Evolutionary conservation across 768 basidiomycete species (phyloP).

Genomic region (Suillus tomentosus): DNA sequence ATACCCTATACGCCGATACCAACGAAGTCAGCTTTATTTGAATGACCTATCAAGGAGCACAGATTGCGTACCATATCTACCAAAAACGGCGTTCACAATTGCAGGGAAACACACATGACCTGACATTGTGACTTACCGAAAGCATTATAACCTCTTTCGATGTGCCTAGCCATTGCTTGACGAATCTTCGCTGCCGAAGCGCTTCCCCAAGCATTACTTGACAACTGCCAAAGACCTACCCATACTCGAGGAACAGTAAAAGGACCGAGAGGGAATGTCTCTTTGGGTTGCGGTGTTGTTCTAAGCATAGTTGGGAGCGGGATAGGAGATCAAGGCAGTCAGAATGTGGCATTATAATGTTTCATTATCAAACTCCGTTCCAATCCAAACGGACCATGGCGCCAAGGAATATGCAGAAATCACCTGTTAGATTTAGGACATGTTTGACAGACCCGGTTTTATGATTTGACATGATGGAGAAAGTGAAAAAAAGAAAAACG

Average conservation of each 20-base stretch:
- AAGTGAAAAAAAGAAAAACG: no score
- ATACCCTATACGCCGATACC: slow-evolving; percentile 29
- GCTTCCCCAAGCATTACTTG: slow-evolving; percentile 84
- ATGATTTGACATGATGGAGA: not conserved
- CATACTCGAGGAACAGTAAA: slow-evolving; percentile 64
- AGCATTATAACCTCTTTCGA: slow-evolving; percentile 54
- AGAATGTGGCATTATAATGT: slow-evolving; percentile 23
- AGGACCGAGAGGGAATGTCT: slow-evolving; percentile 59
- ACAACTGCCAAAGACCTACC: slow-evolving; percentile 85
- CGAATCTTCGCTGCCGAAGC: slow-evolving; percentile 66
- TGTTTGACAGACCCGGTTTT: slow-evolving; percentile 11
- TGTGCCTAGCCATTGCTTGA: slow-evolving; percentile 65
- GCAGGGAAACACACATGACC: slow-evolving; percentile 13
- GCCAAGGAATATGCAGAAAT: slow-evolving; percentile 6
- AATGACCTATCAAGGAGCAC: slow-evolving; percentile 13
- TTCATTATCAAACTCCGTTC: slow-evolving; percentile 35
- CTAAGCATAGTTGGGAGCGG: slow-evolving; percentile 22
- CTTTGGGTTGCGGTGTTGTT: slow-evolving; percentile 26
- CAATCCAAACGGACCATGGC: slow-evolving; percentile 18
- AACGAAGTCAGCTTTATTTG: slow-evolving; percentile 9
- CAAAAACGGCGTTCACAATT: slow-evolving; percentile 15
- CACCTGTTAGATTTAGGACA: not conserved
- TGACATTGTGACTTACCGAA: slow-evolving; percentile 36
- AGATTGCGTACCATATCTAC: slow-evolving; percentile 56
- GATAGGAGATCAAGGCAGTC: slow-evolving; percentile 14